Conservation (phyloP, 2,329 filamentous ascomycete species). For the Alternaria brassicicola region DNA sequence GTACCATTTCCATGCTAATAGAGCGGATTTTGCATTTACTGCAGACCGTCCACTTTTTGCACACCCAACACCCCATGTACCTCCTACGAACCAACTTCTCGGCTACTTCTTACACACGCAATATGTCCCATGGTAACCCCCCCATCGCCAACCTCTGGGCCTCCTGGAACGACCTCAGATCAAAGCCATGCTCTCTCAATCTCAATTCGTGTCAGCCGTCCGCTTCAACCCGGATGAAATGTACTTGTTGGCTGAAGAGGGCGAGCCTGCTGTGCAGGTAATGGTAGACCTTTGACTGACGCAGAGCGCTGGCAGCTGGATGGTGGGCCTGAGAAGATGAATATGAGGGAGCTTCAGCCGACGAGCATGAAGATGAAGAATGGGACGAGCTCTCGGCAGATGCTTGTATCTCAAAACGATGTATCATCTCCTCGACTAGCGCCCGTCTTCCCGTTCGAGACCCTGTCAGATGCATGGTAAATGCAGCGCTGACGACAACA, state of each 20-base stretch:
- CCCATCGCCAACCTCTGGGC: background rate
- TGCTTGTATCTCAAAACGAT: background rate
- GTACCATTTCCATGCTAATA: background rate
- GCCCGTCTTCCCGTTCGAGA: conserved; percentile 3
- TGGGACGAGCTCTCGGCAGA: background rate
- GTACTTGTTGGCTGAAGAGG: background rate
- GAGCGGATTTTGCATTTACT: too few relatives aligned
- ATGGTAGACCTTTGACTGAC: background rate
- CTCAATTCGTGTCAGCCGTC: background rate
- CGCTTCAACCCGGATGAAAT: background rate
- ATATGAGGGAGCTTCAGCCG: background rate
- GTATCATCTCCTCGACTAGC: background rate
- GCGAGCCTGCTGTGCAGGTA: background rate
- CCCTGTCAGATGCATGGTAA: conserved; percentile 14
- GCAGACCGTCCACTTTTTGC: background rate
- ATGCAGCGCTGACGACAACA: conserved; percentile 32
- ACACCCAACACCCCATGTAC: background rate
- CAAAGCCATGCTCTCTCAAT: background rate
- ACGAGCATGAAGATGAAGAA: background rate
- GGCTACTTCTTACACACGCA: background rate
- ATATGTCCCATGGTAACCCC: background rate
- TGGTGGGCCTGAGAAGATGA: background rate
- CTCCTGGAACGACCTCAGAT: background rate
- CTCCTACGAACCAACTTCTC: background rate
- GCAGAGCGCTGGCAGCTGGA: background rate